phyloP scores from a whole-genome alignment of 768 basidiomycete species.

The Boletus pseudopeckii region DNA sequence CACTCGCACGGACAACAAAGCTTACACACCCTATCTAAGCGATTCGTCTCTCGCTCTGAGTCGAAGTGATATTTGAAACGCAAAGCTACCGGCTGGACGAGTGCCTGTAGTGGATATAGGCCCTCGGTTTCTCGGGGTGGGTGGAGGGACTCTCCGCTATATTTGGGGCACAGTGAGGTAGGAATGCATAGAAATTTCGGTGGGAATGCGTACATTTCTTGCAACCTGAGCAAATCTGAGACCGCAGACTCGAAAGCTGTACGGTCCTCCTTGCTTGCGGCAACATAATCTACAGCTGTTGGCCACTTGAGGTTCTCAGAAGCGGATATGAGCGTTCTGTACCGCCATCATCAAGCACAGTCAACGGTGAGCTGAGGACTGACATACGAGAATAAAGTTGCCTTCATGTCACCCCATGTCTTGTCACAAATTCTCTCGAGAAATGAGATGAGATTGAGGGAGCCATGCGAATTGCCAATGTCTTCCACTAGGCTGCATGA shows the following conservation, averaged over 20 bases:
- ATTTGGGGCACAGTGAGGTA: conserved; percentile 4
- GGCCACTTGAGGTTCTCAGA: conserved; percentile 89
- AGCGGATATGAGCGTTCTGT: conserved; percentile 58
- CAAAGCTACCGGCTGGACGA: conserved; percentile 77
- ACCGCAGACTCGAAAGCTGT: conserved; percentile 75
- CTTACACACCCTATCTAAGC: conserved; percentile 76
- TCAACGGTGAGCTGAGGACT: neutral
- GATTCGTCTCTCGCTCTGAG: conserved; percentile 79
- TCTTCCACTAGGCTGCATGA: conserved; percentile 47
- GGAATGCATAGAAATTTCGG: neutral
- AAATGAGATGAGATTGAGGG: conserved; percentile 60
- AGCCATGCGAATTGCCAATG: conserved; percentile 41
- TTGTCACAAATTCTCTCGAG: conserved; percentile 58
- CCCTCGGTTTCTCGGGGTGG: conserved; percentile 39
- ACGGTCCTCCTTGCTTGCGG: conserved; percentile 48
- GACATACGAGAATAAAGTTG: conserved; percentile 57
- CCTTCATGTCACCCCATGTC: conserved; percentile 79
- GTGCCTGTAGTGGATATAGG: conserved; percentile 79
- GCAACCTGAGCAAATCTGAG: conserved; percentile 69
- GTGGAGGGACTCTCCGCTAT: conserved; percentile 53
- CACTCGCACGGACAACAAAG: neutral
- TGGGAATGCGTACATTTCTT: conserved; percentile 62
- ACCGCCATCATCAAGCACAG: neutral
- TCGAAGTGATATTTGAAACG: conserved; percentile 98
- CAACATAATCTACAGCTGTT: conserved; percentile 59